These are phyloP conservation scores for Antitrichia curtipendula DNA, from an alignment of 225 moss, liverwort and hornwort species.

Conservation along the genomic window DNA sequence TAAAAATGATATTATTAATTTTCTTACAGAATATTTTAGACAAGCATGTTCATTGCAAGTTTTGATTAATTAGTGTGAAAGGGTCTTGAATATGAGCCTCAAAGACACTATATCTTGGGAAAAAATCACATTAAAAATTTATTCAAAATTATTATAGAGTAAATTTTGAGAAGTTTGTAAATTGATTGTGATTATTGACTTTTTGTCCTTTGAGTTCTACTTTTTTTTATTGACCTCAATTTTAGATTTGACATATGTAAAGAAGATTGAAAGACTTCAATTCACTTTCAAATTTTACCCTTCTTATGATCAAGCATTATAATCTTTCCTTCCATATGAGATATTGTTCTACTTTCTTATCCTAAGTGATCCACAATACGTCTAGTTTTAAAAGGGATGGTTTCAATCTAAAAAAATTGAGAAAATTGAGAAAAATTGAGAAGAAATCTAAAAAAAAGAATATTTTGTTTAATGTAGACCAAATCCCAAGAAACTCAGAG, in stretches of 20 bases:
- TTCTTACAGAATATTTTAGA: too few species aligned
- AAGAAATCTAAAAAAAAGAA: too few species aligned
- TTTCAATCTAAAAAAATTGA: not conserved
- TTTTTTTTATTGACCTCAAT: not conserved
- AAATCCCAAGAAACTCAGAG: too few species aligned
- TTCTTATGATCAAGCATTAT: not conserved
- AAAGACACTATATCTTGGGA: not conserved
- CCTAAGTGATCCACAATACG: not conserved
- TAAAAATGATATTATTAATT: too few species aligned
- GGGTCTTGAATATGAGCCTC: not conserved
- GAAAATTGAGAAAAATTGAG: too few species aligned
- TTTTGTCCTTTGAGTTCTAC: not conserved
- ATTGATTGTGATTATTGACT: not conserved
- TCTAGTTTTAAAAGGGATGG: not conserved
- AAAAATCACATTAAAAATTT: not conserved
- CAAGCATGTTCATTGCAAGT: not conserved
- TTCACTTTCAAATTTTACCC: too few species aligned
- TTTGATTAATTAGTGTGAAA: not conserved
- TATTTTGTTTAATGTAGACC: too few species aligned
- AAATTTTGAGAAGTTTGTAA: not conserved
- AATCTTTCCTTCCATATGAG: not conserved
- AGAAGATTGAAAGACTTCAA: not conserved
- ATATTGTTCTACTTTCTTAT: not conserved
- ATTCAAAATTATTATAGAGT: not conserved
- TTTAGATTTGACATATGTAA: not conserved